A percentile compares a stretch with the other conserved stretches of the same genome.
These are phyloP conservation scores for Epithele typhae DNA, from an alignment of 768 basidiomycete genomes.

Conservation along the genomic window DNA sequence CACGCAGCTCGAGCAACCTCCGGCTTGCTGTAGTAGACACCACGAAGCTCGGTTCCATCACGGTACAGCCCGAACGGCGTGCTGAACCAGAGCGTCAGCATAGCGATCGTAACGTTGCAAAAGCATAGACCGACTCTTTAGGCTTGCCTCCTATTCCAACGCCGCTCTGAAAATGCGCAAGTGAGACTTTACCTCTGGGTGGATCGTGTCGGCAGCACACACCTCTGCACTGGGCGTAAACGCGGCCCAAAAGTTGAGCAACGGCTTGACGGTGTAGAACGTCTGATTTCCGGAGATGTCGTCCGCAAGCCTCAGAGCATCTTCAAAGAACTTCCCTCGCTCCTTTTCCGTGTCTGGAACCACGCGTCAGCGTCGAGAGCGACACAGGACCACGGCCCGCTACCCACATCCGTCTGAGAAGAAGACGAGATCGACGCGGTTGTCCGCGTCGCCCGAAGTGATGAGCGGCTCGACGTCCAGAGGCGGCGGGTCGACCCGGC, in stretches of 20 bases:
- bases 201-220: background rate
- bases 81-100: conserved; percentile 29
- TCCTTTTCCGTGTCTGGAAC: conserved; percentile 51
- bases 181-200: background rate
- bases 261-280: conserved; percentile 68
- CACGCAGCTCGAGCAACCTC: conserved; percentile 69
- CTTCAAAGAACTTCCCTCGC: conserved; percentile 57
- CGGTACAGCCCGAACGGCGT: conserved; percentile 75
- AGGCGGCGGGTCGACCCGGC: conserved; percentile 29
- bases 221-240: conserved; percentile 76
- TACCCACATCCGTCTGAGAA: conserved; percentile 73
- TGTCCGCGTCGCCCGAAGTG: conserved; percentile 55
- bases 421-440: conserved; percentile 73
- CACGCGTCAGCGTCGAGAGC: background rate
- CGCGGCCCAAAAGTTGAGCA: conserved; percentile 80
- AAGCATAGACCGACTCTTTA: conserved; percentile 48
- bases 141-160: conserved; percentile 64
- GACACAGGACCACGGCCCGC: background rate
- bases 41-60: conserved; percentile 73
- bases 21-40: conserved; percentile 64
- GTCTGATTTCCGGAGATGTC: conserved; percentile 74
- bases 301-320: conserved; percentile 60
- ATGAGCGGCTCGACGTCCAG: conserved; percentile 55
- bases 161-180: conserved; percentile 47
- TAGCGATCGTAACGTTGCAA: no score